phyloP scores from a whole-genome alignment of 2,329 filamentous ascomycete genomes.

The Phialophora macrospora region DNA sequence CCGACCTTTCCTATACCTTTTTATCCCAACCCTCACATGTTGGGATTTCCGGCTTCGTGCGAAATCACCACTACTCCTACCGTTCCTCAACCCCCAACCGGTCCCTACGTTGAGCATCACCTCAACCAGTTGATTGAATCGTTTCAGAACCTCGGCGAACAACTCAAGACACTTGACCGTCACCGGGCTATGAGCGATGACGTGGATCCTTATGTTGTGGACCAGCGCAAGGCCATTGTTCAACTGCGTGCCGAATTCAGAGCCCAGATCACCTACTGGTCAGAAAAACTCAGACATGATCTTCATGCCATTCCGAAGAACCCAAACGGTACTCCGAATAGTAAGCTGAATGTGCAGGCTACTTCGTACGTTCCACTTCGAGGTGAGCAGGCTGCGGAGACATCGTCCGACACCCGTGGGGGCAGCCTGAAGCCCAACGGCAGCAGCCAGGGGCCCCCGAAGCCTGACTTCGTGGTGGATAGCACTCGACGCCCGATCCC shows the following conservation, averaged over 20 bases:
- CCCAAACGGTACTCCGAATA: slow-evolving; percentile 14
- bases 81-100: slow-evolving; percentile 1
- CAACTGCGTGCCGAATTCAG: slow-evolving; percentile 35
- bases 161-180: slow-evolving; percentile 38
- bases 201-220: slow-evolving; percentile 27
- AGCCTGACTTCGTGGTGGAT: slow-evolving; percentile 16
- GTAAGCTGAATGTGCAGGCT: slow-evolving; percentile 36
- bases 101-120: slow-evolving; percentile 21
- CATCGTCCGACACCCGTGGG: slow-evolving; percentile 6
- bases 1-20: slow-evolving; percentile 16
- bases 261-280: slow-evolving; percentile 28
- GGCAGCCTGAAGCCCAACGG: not conserved
- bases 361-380: slow-evolving; percentile 33
- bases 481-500: slow-evolving; percentile 32
- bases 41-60: slow-evolving; percentile 14
- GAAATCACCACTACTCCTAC: slow-evolving; percentile 12
- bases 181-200: slow-evolving; percentile 35
- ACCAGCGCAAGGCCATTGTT: slow-evolving; percentile 35
- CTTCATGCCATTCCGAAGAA: slow-evolving; percentile 13
- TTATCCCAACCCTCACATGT: slow-evolving; percentile 14
- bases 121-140: slow-evolving; percentile 13
- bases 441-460: not conserved
- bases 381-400: not conserved
- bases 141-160: slow-evolving; percentile 36
- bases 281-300: slow-evolving; percentile 21